These are phyloP conservation scores for Leccinum broughii DNA, from an alignment of 768 basidiomycete genomes.

Conservation along the genomic window DNA sequence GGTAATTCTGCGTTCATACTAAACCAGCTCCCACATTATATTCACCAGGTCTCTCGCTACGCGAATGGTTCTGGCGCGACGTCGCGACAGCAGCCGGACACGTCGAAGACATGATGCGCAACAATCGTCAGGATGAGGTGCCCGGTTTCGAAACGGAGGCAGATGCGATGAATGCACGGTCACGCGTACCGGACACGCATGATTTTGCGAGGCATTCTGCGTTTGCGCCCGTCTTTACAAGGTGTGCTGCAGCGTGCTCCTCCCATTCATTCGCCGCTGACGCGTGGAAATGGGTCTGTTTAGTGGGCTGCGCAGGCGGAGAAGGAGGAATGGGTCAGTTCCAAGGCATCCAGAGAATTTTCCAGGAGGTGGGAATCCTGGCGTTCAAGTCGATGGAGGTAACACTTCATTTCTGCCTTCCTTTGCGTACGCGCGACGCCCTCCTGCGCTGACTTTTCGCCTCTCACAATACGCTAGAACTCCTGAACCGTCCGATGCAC, in stretches of 20 bases:
- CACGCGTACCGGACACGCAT: constrained; percentile 9
- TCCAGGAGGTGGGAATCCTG: constrained; percentile 22
- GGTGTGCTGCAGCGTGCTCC: not conserved
- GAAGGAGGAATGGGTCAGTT: not conserved
- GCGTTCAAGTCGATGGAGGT: constrained; percentile 20
- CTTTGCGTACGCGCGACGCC: not conserved
- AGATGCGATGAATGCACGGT: not conserved
- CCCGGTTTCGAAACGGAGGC: constrained; percentile 12
- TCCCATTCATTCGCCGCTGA: not conserved
- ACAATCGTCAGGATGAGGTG: constrained; percentile 19
- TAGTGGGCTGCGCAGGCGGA: constrained; percentile 1
- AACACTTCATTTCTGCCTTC: not conserved
- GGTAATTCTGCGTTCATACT: not conserved
- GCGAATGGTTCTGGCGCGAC: constrained; percentile 29
- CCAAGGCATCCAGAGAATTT: constrained; percentile 12
- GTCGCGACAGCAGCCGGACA: constrained; percentile 15
- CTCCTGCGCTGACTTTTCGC: constrained; percentile 6
- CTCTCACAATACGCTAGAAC: constrained; percentile 8
- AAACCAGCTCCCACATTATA: constrained; percentile 4
- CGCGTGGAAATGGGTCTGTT: constrained; percentile 1
- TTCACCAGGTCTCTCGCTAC: constrained; percentile 10
- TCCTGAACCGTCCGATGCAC: not conserved
- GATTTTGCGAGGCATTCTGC: constrained; percentile 19
- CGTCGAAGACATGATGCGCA: constrained; percentile 24
- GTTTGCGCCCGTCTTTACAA: constrained; percentile 23